Base-by-base conservation (phyloP, 768 basidiomycete species). In the Leccinum boreale region DNA sequence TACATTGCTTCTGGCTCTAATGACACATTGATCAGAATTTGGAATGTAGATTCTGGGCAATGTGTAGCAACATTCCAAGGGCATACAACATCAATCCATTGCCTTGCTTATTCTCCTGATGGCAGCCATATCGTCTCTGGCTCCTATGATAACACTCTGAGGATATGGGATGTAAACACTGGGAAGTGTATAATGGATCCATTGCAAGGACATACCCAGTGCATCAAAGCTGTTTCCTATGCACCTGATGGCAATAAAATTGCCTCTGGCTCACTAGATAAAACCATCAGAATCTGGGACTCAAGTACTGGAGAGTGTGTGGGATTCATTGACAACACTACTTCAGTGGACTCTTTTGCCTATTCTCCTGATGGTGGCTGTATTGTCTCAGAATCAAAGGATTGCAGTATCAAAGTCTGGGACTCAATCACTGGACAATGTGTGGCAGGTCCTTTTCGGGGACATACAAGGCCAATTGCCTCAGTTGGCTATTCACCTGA, bases 321-420 rank as follows among this genome's bases (percentile, higher is more conserved):
- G 31, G 31, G 31, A 31, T 12, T 12, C 31, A 12, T 31, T 31
- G 31, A 12, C 12, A 31, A 12, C 31, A 31, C 4, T 5, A 31
- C 4, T 31, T 31, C 31, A 26, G 46, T 67, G 0, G 36, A 36
- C 10, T 63, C 64, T 55, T 39, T 71, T 53, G 69, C 61, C 19
- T 61, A 67, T 48, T 71, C 72, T 14, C 62, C 62, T 36, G 60
- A 73, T 64, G 59, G 63, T 10, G 60, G 10, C 26, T 52, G 56
- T 8, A 55, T 75, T 44, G 69, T 52, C 23, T 69, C 70, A 56
- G 73, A 58, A 5, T 67, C 66, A 3, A 3, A 28, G n/a, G 62
- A 72, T 42, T 35, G 17, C 1, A 62, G 59, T 1, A 28, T 70
- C 2, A 65, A 46, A 49, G 56, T 70, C 17, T 69, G 67, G 67